Evolutionary conservation across 1,139 yeast genomes (phyloP).

Genomic region (Magnusiomyces magnusii): DNA sequence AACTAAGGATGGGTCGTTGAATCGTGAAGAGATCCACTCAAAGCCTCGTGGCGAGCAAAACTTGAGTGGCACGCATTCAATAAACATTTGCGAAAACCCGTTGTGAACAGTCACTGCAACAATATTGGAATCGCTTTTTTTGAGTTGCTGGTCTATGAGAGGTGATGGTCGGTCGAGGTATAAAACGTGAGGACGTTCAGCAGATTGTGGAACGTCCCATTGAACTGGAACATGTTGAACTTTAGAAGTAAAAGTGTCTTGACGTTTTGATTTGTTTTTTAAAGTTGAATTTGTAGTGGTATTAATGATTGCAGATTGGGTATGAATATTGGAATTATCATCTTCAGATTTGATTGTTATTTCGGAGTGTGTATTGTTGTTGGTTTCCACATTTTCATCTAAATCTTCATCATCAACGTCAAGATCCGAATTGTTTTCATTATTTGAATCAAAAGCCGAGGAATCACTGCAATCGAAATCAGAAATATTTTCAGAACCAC

Average conservation of each 20-base stretch:
- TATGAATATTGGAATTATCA: too few relatives aligned
- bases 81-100: neutral
- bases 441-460: neutral
- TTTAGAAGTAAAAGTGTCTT: too few relatives aligned
- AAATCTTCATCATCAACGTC: constrained; percentile 1
- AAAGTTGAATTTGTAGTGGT: too few relatives aligned
- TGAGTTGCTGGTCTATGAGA: neutral
- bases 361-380: constrained; percentile 4
- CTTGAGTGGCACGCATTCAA: neutral
- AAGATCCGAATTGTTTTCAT: too few relatives aligned
- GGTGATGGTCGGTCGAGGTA: neutral
- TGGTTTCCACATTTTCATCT: constrained; percentile 9
- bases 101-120: constrained; percentile 1
- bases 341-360: constrained; percentile 5
- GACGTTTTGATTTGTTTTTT: too few relatives aligned
- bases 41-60: constrained; percentile 4
- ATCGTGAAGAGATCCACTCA: neutral
- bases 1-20: neutral
- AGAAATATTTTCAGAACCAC: neutral
- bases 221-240: too few relatives aligned
- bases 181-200: neutral
- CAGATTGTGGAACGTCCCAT: neutral
- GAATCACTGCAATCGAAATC: neutral
- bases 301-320: too few relatives aligned
- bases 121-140: neutral